phyloP scores from a whole-genome alignment of 495 filamentous ascomycete species.

The Polyplosphaeria fusca region DNA sequence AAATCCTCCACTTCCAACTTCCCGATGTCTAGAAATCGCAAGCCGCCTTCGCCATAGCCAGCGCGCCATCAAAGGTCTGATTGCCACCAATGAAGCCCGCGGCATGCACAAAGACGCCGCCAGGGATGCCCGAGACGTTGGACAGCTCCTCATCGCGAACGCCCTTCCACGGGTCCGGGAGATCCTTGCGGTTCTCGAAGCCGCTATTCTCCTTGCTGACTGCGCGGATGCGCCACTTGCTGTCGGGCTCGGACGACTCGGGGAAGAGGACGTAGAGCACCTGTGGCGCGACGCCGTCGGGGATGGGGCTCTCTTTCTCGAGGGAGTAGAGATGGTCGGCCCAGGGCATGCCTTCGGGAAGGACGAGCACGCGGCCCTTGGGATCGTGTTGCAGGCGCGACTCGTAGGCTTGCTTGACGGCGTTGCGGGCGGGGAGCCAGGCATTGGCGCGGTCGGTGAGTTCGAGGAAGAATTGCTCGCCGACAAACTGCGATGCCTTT shows the following conservation, averaged over 20 bases:
- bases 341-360: slow-evolving; percentile 78
- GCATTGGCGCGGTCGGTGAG: slow-evolving; percentile 65
- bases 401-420: slow-evolving; percentile 69
- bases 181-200: slow-evolving; percentile 82
- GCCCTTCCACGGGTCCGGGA: slow-evolving; percentile 89
- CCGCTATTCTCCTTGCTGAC: slow-evolving; percentile 76
- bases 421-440: slow-evolving; percentile 84
- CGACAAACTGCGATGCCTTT: slow-evolving; percentile 73
- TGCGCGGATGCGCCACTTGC: slow-evolving; percentile 90
- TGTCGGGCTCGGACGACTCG: slow-evolving; percentile 63
- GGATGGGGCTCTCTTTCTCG: slow-evolving; percentile 55
- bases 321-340: slow-evolving; percentile 91
- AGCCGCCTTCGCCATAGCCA: slow-evolving; percentile 79
- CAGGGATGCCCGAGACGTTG: slow-evolving; percentile 65
- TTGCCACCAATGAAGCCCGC: slow-evolving; percentile 96
- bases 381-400: slow-evolving; percentile 63
- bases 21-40: slow-evolving; percentile 48
- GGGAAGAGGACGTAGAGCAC: slow-evolving; percentile 93
- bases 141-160: slow-evolving; percentile 81
- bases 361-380: slow-evolving; percentile 73
- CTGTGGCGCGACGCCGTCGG: slow-evolving; percentile 47
- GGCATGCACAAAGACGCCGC: slow-evolving; percentile 89
- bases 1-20: too few relatives aligned
- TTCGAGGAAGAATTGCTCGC: slow-evolving; percentile 76
- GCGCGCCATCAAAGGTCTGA: slow-evolving; percentile 81